phyloP scores from a whole-genome alignment of 768 basidiomycete species.

The Boletus sp. region DNA sequence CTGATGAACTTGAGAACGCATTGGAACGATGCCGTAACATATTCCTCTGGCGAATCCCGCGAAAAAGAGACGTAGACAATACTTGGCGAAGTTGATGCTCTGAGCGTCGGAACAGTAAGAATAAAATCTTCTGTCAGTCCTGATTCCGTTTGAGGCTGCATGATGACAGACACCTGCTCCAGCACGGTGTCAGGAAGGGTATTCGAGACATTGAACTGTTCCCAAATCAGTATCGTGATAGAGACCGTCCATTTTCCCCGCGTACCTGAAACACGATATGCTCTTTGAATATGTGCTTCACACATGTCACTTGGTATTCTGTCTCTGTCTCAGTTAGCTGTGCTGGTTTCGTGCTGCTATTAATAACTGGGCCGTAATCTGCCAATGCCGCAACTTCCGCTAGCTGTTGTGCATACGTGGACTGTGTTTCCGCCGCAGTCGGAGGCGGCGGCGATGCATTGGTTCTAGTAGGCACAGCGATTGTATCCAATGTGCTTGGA shows the following conservation, averaged over 20 bases:
- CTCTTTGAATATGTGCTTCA: conserved; percentile 95
- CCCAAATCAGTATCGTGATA: conserved; percentile 4
- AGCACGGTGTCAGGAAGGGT: conserved; percentile 94
- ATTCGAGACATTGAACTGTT: conserved; percentile 94
- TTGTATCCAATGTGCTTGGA: conserved; percentile 83
- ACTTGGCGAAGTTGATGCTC: conserved; percentile 69
- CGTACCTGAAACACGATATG: conserved; percentile 95
- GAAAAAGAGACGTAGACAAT: conserved; percentile 93
- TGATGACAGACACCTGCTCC: conserved; percentile 90
- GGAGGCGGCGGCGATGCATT: conserved; percentile 65
- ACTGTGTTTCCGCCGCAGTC: conserved; percentile 85
- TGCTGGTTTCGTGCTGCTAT: conserved; percentile 73
- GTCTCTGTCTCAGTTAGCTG: conserved; percentile 96
- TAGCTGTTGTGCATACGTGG: conserved; percentile 82
- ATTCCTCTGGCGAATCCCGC: conserved; percentile 71
- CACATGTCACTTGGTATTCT: conserved; percentile 94
- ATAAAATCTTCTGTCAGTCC: conserved; percentile 92
- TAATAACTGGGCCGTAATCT: conserved; percentile 81
- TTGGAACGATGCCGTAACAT: conserved; percentile 79
- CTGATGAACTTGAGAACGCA: conserved; percentile 93
- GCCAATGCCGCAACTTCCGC: conserved; percentile 82
- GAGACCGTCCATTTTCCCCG: neutral
- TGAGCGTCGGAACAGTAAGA: conserved; percentile 73
- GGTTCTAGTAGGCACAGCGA: conserved; percentile 64
- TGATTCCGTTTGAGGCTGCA: conserved; percentile 74